Evolutionary conservation across 805 yeast species (phyloP), one percentile per base, ranked within the genome.

Genomic region (Candida ipomoeae): DNA sequence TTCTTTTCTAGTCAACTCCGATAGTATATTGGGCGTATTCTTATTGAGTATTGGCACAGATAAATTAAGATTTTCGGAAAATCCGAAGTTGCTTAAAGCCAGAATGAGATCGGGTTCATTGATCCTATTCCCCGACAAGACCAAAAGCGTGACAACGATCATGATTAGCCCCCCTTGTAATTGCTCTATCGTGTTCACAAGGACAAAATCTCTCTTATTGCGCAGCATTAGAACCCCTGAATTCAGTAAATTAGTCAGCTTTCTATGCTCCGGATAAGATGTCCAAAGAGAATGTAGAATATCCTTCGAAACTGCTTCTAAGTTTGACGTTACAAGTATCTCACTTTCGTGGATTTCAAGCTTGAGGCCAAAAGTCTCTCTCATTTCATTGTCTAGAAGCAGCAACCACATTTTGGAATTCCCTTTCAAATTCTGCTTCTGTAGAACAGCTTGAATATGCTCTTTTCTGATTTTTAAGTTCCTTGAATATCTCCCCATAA

Each of bases 81-180:
- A 43, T 1, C 74, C 74, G 44, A 68, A 56, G 29, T 53, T 54
- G 6, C 42, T 48, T 13, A 73, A 54, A 5, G 49, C 43, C 11
- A 52, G 53, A 1, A 63, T 29, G 15, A 73, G 56, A 21, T 62
- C 65, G 3, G 39, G 32, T 50, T 70, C 74, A 3, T 60, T 50
- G 11, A 69, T 46, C 48, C 67, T 63, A 51, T 71, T 71, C 26
- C 67, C 71, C 35, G 64, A 55, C 14, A 71, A 52, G 0, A 73
- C 59, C 6, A 73, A 49, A 7, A 70, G 37, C 10, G 69, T 48
- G 4, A 72, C 41, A 4, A 71, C 55, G 34, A 70, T 49, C 32
- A 67, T 46, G 34, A 64, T 53, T 2, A 73, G 35, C 8, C 78
- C 77, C 1, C 59, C 55, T 47, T 64, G 62, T 11, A 68, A 59